Conservation (phyloP, 345 rosid species). For the Tarenaya hassleriana region DNA sequence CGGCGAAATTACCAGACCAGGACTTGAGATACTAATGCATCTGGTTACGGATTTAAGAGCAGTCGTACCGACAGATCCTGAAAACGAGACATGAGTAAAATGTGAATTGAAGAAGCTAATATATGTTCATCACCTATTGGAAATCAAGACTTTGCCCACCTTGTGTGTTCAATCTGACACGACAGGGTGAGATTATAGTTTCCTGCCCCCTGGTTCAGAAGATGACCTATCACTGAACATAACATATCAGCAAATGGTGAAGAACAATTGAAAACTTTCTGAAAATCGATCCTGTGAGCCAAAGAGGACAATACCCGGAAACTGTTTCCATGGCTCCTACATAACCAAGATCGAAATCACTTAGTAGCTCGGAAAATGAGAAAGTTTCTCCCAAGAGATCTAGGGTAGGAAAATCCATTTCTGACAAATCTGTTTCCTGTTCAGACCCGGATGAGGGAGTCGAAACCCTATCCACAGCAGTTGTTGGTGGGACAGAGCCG, state of each 20-base stretch:
- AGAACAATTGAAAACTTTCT: neutral
- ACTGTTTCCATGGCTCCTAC: constrained; percentile 38
- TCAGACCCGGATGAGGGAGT: constrained; percentile 62
- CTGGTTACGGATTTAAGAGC: constrained; percentile 55
- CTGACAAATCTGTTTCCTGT: constrained; percentile 52
- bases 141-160: constrained; percentile 27
- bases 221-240: constrained; percentile 38
- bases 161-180: constrained; percentile 46
- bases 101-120: constrained; percentile 11
- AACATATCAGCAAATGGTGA: constrained; percentile 7
- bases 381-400: constrained; percentile 56
- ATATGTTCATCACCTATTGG: neutral
- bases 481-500: constrained; percentile 41
- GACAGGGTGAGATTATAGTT: constrained; percentile 34
- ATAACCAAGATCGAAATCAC: constrained; percentile 59
- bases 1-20: constrained; percentile 55
- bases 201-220: constrained; percentile 40
- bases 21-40: constrained; percentile 58
- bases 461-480: constrained; percentile 17
- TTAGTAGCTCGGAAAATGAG: constrained; percentile 57
- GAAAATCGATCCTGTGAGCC: neutral
- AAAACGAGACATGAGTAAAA: constrained; percentile 10
- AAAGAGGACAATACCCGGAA: constrained; percentile 36
- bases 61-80: constrained; percentile 50
- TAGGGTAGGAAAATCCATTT: constrained; percentile 59